A percentile compares a stretch with the other conserved stretches of the same genome.
Evolutionary conservation across 352 stramenopile genomes (phyloP).

Genomic region (Phytopythium vexans): DNA sequence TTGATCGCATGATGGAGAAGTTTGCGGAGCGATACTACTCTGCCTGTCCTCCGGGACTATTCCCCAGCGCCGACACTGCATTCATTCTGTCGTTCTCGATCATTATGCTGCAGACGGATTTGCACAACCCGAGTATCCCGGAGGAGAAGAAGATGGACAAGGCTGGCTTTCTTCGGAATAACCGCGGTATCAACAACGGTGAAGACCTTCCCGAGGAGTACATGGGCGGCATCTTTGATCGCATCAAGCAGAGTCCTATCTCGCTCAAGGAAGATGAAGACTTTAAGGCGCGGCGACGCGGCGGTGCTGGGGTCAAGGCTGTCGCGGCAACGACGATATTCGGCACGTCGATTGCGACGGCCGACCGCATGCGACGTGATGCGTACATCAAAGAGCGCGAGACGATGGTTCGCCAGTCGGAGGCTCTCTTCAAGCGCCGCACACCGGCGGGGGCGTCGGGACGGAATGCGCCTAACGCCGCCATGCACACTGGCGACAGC

Average conservation of each 20-base stretch:
- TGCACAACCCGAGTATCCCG: slow-evolving; percentile 99
- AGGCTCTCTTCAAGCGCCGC: slow-evolving; percentile 73
- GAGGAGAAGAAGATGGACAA: slow-evolving; percentile 98
- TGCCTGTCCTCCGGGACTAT: slow-evolving; percentile 73
- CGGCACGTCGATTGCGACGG: slow-evolving; percentile 47
- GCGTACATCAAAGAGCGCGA: slow-evolving; percentile 83
- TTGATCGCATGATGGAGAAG: slow-evolving; percentile 99
- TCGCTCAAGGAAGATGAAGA: slow-evolving; percentile 97
- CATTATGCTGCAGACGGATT: slow-evolving; percentile 90
- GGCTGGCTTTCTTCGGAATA: slow-evolving; percentile 96
- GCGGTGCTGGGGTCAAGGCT: slow-evolving; percentile 21
- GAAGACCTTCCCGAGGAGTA: slow-evolving; percentile 94
- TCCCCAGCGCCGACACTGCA: slow-evolving; percentile 95
- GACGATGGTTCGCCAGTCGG: slow-evolving; percentile 76
- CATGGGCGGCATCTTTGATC: slow-evolving; percentile 93
- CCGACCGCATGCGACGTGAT: slow-evolving; percentile 69
- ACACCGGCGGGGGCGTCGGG: slow-evolving; percentile 28
- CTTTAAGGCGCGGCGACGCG: slow-evolving; percentile 29
- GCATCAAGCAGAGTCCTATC: slow-evolving; percentile 95
- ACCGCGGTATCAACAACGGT: slow-evolving; percentile 96
- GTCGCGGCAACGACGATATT: slow-evolving; percentile 52
- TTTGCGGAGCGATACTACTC: slow-evolving; percentile 95
- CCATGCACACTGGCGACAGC: not conserved
- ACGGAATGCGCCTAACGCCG: slow-evolving; percentile 6
- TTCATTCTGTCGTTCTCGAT: slow-evolving; percentile 98